Evolutionary conservation across 129 eudicot genomes (phyloP).

Genomic region (Tanacetum coccineum): DNA sequence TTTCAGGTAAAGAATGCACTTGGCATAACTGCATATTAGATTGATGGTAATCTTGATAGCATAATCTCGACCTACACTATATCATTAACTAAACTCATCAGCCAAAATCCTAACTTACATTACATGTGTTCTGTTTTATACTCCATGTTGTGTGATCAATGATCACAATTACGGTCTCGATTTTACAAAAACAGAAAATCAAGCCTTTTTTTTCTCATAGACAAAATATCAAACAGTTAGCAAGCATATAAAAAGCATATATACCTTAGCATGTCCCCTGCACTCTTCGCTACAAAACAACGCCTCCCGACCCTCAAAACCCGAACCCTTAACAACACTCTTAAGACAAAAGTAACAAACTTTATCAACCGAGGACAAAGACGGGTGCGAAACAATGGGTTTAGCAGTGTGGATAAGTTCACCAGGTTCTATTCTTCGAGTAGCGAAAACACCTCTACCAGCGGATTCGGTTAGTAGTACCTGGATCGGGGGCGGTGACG

Average conservation of each 20-base stretch:
- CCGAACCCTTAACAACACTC: constrained; percentile 4
- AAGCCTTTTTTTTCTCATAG: constrained; percentile 20
- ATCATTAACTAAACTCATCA: too few relatives aligned
- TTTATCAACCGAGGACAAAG: constrained; percentile 39
- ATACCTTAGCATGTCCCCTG: constrained; percentile 59
- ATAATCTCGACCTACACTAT: too few relatives aligned
- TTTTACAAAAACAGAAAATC: neutral
- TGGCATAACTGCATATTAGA: too few relatives aligned
- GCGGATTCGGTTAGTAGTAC: constrained; percentile 68
- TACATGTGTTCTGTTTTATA: too few relatives aligned
- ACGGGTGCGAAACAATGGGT: constrained; percentile 71
- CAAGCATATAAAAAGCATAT: constrained; percentile 11
- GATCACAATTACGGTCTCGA: too few relatives aligned
- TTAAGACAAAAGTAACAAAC: constrained; percentile 77
- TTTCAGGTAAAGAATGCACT: constrained; percentile 9
- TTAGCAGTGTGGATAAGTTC: constrained; percentile 83
- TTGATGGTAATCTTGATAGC: too few relatives aligned
- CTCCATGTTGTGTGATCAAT: too few relatives aligned
- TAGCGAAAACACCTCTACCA: constrained; percentile 88
- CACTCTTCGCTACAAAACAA: constrained; percentile 71
- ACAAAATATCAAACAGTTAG: constrained; percentile 43
- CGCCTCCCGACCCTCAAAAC: constrained; percentile 19
- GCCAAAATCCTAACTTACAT: too few relatives aligned
- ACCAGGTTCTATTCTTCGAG: constrained; percentile 66
- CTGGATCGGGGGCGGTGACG: constrained; percentile 67